A percentile compares a stretch with the other conserved stretches of the same genome.
phyloP scores from a whole-genome alignment of 495 filamentous ascomycete species.

The Penicillium herquei region DNA sequence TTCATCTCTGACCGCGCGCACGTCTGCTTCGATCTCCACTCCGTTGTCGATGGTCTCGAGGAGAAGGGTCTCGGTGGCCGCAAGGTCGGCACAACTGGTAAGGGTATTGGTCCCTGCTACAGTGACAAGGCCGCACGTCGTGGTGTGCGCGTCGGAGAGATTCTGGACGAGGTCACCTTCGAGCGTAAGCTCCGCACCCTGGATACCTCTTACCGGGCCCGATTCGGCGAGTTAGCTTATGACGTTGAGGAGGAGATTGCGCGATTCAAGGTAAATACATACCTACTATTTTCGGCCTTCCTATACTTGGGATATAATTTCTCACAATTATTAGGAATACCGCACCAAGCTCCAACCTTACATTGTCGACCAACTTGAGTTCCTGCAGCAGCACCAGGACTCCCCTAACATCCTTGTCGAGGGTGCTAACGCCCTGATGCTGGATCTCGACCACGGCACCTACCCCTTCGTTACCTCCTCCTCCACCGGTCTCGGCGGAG shows the following conservation, averaged over 20 bases:
- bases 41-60: slow-evolving; percentile 76
- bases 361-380: slow-evolving; percentile 61
- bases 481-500: slow-evolving; percentile 72
- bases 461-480: slow-evolving; percentile 86
- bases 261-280: slow-evolving; percentile 53
- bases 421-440: slow-evolving; percentile 85
- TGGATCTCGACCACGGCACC: slow-evolving; percentile 74
- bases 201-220: slow-evolving; percentile 63
- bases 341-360: slow-evolving; percentile 64
- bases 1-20: slow-evolving; percentile 81
- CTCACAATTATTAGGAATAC: slow-evolving; percentile 49
- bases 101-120: slow-evolving; percentile 79
- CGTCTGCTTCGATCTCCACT: slow-evolving; percentile 81
- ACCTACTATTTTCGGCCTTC: neutral
- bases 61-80: slow-evolving; percentile 71
- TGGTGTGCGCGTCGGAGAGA: slow-evolving; percentile 72
- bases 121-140: slow-evolving; percentile 74
- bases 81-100: slow-evolving; percentile 57
- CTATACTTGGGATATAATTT: neutral
- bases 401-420: slow-evolving; percentile 74
- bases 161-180: slow-evolving; percentile 71
- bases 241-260: slow-evolving; percentile 78
- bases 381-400: slow-evolving; percentile 49
- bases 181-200: slow-evolving; percentile 70
- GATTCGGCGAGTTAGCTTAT: slow-evolving; percentile 75